Base-by-base conservation (phyloP, 2,329 filamentous ascomycete genomes). In the Gaeumannomyces tritici region DNA sequence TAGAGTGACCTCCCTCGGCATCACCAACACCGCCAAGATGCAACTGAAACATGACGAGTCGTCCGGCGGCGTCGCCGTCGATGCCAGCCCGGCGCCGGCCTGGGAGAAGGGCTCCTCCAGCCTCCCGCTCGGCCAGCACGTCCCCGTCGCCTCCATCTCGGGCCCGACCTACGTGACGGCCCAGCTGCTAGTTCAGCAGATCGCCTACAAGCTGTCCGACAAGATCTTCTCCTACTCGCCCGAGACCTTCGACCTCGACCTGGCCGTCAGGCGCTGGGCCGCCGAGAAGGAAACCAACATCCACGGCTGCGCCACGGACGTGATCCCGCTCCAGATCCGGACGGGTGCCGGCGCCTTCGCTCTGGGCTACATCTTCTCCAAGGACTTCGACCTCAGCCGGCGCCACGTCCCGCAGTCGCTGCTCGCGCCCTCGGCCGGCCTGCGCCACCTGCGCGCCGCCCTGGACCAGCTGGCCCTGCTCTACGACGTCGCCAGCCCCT, bases 191-290 rank as follows among this genome's bases (percentile, higher is more conserved):
- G 89, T 98, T 67, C 95, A 99, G 79, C 95, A 99, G 77, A 89
- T 98, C 67, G 91, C 93, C 65, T 99, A 96, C 78, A 85, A 90
- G 66, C 83, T 99, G 65, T 98, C 93, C 63, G 93, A 98, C 81
- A 96, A 96, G 82, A 87, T 98, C 77, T 99, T 96, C 79, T 90
- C 93, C 63, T 98, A 96, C 80, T 98, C 93, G 3, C 91, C 93
- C 31, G 90, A 96, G 71, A 90, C 91, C 18, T 98, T 97, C 71
- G 90, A 96, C 73, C 83, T 99, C 66, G 93, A 98, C 74, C 76
- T 88, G 65, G 91, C 93, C 58, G 87, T 90, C 62, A 89, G 88
- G 74, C 77, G 85, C 68, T 99, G 95, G 95, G 82, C 85, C 60
- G 75, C 78, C 31, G 77, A 84, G 65, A 79, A 84, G 65, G 88